Evolutionary conservation across 768 basidiomycete species (phyloP), one percentile per base, ranked within the genome.

Genomic region (Boletus rufocinnamomeus): DNA sequence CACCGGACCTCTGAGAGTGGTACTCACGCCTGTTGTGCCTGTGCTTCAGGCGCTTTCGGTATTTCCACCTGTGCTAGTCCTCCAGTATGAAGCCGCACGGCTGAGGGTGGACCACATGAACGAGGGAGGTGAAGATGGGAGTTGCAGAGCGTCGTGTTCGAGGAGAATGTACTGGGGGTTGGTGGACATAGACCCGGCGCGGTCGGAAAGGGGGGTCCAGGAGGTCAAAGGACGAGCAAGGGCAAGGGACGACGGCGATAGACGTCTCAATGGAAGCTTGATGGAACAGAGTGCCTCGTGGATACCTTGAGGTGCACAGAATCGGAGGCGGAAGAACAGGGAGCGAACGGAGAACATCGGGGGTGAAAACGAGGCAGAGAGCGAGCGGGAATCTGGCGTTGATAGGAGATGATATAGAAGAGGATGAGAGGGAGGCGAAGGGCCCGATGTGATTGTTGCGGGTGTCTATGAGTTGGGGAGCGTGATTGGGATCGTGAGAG

Each of bases 391-490:
- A 43, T 66, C 66, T 17, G 67, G 67, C 3, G 64, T 56, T 52
- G 65, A 59, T 50, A 35, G 68, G 54, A 28, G 63, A 66, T 27
- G 62, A 56, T 0, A 44, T 61, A 27, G 67, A 63, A 34, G 74
- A 78, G 25, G 81, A 83, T 50, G 84, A 82, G 61, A 70, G 71
- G 55, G 82, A 82, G 56, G 82, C 81, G 41, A 84, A 88, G 69
- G 84, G 83, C 54, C 88, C 89, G 38, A 84, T 89, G 79, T 91
- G 89, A 90, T 69, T 91, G 54, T 73, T 92, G 65, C 77, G 80
- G 66, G 83, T 91, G 72, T 88, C 91, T 70, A 89, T 85, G 47
- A 87, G 85, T 57, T 91, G 88, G 88, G 87, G 85, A 8, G 82
- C 83, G 41, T 80, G 79, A 62, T 83, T 88, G 83, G 81, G 52